phyloP scores from a whole-genome alignment of 2,329 filamentous ascomycete species.

The Annulohypoxylon truncatum region DNA sequence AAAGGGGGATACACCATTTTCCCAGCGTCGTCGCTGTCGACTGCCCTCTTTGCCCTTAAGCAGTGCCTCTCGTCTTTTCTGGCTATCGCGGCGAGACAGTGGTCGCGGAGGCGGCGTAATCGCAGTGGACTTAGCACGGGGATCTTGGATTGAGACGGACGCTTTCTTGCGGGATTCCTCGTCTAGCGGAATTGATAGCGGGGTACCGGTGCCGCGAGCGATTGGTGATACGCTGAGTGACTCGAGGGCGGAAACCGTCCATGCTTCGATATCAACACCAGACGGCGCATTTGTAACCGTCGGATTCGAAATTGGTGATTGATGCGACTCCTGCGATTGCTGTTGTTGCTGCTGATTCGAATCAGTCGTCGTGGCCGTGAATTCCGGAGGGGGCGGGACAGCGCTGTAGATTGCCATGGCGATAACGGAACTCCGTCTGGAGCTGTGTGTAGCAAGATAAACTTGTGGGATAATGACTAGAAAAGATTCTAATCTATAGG shows the following conservation, averaged over 20 bases:
- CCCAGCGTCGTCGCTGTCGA: slow-evolving; percentile 87
- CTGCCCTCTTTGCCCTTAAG: slow-evolving; percentile 93
- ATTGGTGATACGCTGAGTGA: slow-evolving; percentile 66
- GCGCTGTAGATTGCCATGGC: slow-evolving; percentile 62
- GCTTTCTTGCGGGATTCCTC: slow-evolving; percentile 53
- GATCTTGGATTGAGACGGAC: slow-evolving; percentile 46
- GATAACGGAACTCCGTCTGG: slow-evolving; percentile 9
- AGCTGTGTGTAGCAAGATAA: not conserved
- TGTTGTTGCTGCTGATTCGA: slow-evolving; percentile 28
- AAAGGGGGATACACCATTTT: slow-evolving; percentile 76
- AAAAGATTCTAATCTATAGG: not conserved
- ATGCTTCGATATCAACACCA: slow-evolving; percentile 71
- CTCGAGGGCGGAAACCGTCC: slow-evolving; percentile 70
- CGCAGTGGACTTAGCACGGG: slow-evolving; percentile 41
- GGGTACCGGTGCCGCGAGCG: slow-evolving; percentile 69
- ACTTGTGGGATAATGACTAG: not conserved
- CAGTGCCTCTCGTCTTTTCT: slow-evolving; percentile 75
- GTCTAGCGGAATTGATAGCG: slow-evolving; percentile 82
- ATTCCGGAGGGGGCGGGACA: slow-evolving; percentile 62
- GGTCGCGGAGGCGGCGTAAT: slow-evolving; percentile 56
- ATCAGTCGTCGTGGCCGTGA: slow-evolving; percentile 42
- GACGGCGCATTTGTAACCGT: slow-evolving; percentile 46
- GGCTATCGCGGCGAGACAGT: slow-evolving; percentile 64
- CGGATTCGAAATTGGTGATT: slow-evolving; percentile 36
- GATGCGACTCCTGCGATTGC: slow-evolving; percentile 36